Evolutionary conservation across 495 filamentous ascomycete genomes (phyloP).

Genomic region (Opeltia flavorubescens): DNA sequence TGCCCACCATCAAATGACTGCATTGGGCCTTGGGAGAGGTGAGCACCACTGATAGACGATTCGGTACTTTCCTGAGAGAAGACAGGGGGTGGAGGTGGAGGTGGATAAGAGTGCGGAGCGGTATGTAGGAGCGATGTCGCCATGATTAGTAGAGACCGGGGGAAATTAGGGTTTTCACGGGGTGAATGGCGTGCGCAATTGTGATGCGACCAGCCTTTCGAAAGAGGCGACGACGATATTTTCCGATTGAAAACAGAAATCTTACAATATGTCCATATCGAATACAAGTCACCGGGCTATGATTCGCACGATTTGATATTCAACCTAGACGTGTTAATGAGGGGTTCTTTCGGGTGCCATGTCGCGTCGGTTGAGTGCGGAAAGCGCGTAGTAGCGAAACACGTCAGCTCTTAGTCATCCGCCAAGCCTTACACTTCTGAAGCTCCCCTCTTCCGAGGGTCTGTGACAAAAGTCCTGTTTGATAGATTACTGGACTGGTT

Average conservation of each 20-base stretch:
- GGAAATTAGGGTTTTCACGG: neutral
- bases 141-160: neutral
- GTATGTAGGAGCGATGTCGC: conserved; percentile 28
- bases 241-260: no score
- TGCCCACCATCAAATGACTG: conserved; percentile 37
- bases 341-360: no score
- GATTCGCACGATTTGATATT: conserved; percentile 17
- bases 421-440: neutral
- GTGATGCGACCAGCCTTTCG: neutral
- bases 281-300: neutral
- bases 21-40: conserved; percentile 30
- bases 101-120: conserved; percentile 24
- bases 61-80: conserved; percentile 32
- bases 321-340: neutral
- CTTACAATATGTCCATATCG: no score
- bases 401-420: neutral
- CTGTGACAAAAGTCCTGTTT: no score
- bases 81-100: conserved; percentile 30
- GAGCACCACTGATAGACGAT: conserved; percentile 26
- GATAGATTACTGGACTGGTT: no score
- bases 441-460: no score
- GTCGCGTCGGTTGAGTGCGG: neutral
- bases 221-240: no score
- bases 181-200: neutral
- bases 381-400: neutral